These are phyloP conservation scores for Trametes pubescens DNA, from an alignment of 1,284 basidiomycete genomes.

Conservation along the genomic window DNA sequence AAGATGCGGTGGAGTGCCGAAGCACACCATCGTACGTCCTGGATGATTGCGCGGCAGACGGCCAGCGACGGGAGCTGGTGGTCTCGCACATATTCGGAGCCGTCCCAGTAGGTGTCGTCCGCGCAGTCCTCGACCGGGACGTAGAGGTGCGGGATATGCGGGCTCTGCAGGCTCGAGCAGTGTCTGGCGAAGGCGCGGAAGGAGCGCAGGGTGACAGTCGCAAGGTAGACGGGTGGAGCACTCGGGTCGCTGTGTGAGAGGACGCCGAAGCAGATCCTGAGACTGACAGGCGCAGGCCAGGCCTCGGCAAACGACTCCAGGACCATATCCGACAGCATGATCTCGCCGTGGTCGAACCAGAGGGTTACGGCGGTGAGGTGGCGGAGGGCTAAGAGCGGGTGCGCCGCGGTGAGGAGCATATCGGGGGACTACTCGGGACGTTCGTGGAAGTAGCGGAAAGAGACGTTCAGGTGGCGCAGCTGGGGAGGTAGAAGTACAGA, in stretches of 20 bases:
- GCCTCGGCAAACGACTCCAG: no score
- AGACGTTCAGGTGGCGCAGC: neutral
- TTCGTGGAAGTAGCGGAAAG: neutral
- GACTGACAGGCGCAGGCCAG: no score
- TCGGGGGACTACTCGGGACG: neutral
- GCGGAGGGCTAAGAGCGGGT: neutral
- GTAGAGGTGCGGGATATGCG: no score
- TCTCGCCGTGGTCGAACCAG: neutral
- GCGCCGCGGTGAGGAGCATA: neutral
- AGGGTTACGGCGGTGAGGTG: neutral
- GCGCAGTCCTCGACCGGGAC: neutral
- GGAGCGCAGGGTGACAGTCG: no score
- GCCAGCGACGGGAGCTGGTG: neutral
- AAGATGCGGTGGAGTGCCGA: neutral
- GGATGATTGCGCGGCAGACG: neutral
- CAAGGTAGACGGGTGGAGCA: no score
- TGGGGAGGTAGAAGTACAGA: neutral
- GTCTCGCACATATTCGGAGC: neutral
- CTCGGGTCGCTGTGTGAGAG: no score
- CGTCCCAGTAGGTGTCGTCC: neutral
- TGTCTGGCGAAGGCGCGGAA: no score
- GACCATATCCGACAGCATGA: no score
- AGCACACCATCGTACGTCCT: neutral
- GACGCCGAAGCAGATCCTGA: no score
- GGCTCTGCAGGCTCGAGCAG: no score